A percentile compares a stretch with the other conserved stretches of the same genome.
phyloP scores from a whole-genome alignment of 495 filamentous ascomycete genomes.

The Chlorociboria aeruginascens region DNA sequence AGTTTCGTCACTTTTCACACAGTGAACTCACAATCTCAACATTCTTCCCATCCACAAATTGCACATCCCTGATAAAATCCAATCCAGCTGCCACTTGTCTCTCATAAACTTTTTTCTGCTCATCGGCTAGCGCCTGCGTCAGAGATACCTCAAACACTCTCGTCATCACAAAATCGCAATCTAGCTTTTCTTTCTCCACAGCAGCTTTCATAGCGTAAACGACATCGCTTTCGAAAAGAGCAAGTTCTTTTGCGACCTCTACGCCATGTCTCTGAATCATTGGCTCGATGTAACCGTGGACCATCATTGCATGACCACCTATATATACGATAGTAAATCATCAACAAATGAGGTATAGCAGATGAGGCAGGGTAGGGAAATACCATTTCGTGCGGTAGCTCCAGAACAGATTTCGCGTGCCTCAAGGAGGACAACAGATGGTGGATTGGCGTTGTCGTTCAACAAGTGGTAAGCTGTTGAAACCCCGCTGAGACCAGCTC shows the following conservation, averaged over 20 bases:
- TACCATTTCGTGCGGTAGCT: conserved; percentile 45
- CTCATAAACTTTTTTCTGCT: not conserved
- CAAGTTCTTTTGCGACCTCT: conserved; percentile 37
- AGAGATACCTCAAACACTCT: not conserved
- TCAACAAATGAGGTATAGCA: too few species aligned
- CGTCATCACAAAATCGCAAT: conserved; percentile 33
- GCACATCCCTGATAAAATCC: conserved; percentile 24
- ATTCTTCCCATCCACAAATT: conserved; percentile 27
- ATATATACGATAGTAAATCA: too few species aligned
- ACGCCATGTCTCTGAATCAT: conserved; percentile 19
- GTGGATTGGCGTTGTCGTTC: not conserved
- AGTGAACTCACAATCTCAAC: conserved; percentile 19
- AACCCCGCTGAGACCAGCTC: conserved; percentile 23
- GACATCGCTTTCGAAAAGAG: conserved; percentile 39
- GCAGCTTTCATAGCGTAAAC: conserved; percentile 41
- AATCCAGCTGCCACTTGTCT: not conserved
- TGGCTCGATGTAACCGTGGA: not conserved
- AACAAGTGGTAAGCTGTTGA: conserved; percentile 20
- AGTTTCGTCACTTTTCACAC: too few species aligned
- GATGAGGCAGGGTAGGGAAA: not conserved
- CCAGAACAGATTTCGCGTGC: conserved; percentile 41
- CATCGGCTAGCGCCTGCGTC: not conserved
- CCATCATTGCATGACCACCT: conserved; percentile 1
- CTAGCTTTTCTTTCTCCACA: conserved; percentile 33
- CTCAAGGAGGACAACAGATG: conserved; percentile 39